Percentiles rank a stretch among this genome's conserved stretches.
Conservation (phyloP, 345 rosid genomes). For the Salix brachista region DNA sequence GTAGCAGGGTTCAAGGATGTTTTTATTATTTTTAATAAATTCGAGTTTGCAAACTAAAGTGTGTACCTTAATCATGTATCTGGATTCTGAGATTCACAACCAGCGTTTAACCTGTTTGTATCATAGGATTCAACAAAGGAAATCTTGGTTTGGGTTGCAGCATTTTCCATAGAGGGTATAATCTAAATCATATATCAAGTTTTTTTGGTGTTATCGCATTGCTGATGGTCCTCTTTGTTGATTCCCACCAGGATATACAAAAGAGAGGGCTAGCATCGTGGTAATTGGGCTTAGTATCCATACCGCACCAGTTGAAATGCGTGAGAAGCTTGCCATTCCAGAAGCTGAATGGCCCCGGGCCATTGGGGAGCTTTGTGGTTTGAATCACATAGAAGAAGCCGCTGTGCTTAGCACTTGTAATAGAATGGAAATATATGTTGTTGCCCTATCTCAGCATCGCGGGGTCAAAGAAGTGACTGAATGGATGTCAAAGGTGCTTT, state of each 20-base stretch:
- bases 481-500: slow-evolving; percentile 62
- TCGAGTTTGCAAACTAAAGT: too few species aligned
- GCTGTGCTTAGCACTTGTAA: slow-evolving; percentile 57
- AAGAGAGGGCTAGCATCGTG: slow-evolving; percentile 48
- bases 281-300: slow-evolving; percentile 49
- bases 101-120: too few species aligned
- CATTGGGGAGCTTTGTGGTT: slow-evolving; percentile 61
- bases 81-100: too few species aligned
- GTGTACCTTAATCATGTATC: too few species aligned
- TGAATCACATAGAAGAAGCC: slow-evolving; percentile 80
- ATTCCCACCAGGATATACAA: slow-evolving; percentile 37
- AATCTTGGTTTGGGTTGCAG: background rate
- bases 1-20: too few species aligned
- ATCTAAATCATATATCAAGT: background rate
- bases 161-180: background rate
- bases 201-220: background rate
- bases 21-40: too few species aligned
- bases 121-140: too few species aligned
- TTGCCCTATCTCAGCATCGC: slow-evolving; percentile 51
- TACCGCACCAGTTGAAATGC: slow-evolving; percentile 47
- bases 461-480: slow-evolving; percentile 55
- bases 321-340: slow-evolving; percentile 52
- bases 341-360: slow-evolving; percentile 61
- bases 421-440: slow-evolving; percentile 52
- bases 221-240: background rate